A percentile compares a stretch with the other conserved stretches of the same genome.
phyloP scores from a whole-genome alignment of 768 basidiomycete genomes.

The Leccinum pellstonianum region DNA sequence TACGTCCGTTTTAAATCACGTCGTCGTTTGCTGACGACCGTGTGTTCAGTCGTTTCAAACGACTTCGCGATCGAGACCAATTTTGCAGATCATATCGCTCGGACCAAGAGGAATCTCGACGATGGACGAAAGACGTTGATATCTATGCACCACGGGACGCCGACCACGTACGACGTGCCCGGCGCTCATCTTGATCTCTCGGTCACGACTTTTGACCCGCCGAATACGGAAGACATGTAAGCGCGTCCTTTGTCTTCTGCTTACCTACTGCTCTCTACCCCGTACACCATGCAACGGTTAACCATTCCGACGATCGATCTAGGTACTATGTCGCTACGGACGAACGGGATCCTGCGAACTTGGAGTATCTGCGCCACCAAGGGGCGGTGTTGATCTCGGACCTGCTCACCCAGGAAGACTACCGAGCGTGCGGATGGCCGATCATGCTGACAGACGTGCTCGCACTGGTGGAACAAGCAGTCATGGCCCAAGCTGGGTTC shows the following conservation, averaged over 20 bases:
- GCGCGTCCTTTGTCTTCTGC: no score
- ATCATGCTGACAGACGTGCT: conserved; percentile 43
- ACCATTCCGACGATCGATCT: no score
- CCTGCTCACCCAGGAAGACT: conserved; percentile 43
- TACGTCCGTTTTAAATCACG: background rate
- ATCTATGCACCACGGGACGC: background rate
- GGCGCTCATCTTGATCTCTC: no score
- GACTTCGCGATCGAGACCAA: background rate
- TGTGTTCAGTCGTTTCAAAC: background rate
- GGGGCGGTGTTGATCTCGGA: conserved; percentile 19
- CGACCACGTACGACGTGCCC: background rate
- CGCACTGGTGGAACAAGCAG: conserved; percentile 42
- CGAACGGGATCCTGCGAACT: no score
- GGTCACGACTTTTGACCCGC: no score
- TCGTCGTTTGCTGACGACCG: background rate
- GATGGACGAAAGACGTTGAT: background rate
- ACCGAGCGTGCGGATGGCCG: conserved; percentile 41
- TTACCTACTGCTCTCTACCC: no score
- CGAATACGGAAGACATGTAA: no score
- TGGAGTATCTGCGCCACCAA: no score
- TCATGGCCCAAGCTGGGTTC: conserved; percentile 35
- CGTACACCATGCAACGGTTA: no score
- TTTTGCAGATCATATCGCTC: background rate
- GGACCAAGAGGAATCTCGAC: background rate
- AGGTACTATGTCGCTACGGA: no score